These are phyloP conservation scores for Phytopythium sindhum DNA, from an alignment of 352 stramenopile species.

Conservation along the genomic window DNA sequence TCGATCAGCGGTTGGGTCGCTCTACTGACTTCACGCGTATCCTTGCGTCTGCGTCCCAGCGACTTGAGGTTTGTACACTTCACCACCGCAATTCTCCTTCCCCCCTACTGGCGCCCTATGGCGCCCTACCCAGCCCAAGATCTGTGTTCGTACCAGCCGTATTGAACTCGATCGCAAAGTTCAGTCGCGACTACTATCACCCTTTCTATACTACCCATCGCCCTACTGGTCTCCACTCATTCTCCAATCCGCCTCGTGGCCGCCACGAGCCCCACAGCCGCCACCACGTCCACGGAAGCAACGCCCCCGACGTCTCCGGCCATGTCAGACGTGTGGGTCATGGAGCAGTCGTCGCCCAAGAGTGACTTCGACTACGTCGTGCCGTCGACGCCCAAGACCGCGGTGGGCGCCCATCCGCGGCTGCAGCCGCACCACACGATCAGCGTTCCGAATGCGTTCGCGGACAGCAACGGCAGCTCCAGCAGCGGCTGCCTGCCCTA, in stretches of 20 bases:
- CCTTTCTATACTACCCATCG: too few relatives aligned
- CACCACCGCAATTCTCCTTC: not conserved
- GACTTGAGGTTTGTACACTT: not conserved
- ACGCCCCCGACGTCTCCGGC: not conserved
- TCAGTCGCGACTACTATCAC: too few relatives aligned
- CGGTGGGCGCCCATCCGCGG: not conserved
- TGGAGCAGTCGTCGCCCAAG: slow-evolving; percentile 5
- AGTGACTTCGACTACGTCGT: slow-evolving; percentile 4
- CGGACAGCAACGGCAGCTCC: not conserved
- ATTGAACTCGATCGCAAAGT: not conserved
- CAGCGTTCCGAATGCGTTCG: not conserved
- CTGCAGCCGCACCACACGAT: not conserved
- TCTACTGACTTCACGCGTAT: too few relatives aligned
- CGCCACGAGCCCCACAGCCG: not conserved
- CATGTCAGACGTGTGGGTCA: slow-evolving; percentile 8
- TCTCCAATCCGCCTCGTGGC: not conserved
- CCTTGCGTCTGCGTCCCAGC: too few relatives aligned
- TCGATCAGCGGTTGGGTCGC: too few relatives aligned
- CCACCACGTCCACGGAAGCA: not conserved
- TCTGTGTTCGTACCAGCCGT: not conserved
- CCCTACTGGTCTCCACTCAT: not conserved
- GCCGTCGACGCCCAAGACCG: not conserved
- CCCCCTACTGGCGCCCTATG: too few relatives aligned
- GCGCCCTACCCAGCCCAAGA: not conserved
- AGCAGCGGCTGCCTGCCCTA: not conserved